Base-by-base conservation (phyloP, 306 rosid genomes). In the Mucuna pruriens region DNA sequence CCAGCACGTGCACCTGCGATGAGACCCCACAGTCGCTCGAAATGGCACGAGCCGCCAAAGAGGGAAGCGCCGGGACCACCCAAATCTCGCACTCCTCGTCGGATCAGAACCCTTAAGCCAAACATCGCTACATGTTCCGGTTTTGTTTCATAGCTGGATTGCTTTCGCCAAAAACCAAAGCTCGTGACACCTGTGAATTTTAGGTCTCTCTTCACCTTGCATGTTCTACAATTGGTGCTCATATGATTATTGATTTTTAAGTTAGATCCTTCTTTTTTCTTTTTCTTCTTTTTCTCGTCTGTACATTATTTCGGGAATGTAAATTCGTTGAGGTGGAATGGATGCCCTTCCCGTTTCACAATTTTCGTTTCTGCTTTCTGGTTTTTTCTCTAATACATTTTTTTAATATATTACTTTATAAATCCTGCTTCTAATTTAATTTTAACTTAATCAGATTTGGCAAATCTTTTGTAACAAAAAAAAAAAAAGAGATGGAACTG, bases 241-340 rank as follows among this genome's bases (percentile, higher is more conserved):
- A 55, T 6, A 5, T 26, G 5, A 40, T 19, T 5, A 67, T 40
- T 34, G 26, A 19, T 46, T 71, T n/a, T 68, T 52, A 42, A 31
- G 17, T 25, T 62, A 73, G 63, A 64, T 45, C 63, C 38, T 79
- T 51, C 19, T 26, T 22, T 46, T 11, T 13, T 25, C 0, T 45
- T 23, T 15, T 45, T 7, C 2, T 36, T 1, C 3, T 52, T n/a
- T 74, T 58, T 20, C 74, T 34, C n/a, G 1, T 17, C 4, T 57
- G 84, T 74, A 79, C 71, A 76, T 82, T 51, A 40, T 60, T 76
- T 77, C 92, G 97, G 92, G 83, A 90, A 81, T 88, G 94, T 92
- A 89, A 88, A 92, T 90, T 86, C 25, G 78, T 79, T 87, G 94
- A 92, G 97, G 45, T 81, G 88, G 67, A 88, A 60, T 78, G 62